A percentile compares a stretch with the other conserved stretches of the same genome.
Evolutionary conservation across 306 rosid genomes (phyloP).

Genomic region (Medicago lupulina): DNA sequence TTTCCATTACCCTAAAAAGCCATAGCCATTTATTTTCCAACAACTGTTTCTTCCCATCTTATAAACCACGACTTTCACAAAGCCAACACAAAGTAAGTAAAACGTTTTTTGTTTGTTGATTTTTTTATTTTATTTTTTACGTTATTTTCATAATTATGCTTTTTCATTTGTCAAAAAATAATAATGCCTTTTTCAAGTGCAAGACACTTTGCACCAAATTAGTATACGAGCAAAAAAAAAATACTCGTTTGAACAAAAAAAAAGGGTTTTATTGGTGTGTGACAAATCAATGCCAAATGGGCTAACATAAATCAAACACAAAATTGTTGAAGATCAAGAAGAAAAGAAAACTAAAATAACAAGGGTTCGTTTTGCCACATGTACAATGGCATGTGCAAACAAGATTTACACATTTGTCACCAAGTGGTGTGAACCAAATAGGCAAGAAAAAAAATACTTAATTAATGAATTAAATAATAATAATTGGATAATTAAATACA

Average conservation of each 20-base stretch:
- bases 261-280: neutral
- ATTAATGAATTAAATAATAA: no score
- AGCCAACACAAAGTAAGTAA: no score
- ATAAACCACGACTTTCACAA: neutral
- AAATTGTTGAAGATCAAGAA: neutral
- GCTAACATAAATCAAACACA: neutral
- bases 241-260: neutral
- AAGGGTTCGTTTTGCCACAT: no score
- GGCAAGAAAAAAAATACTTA: no score
- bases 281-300: neutral
- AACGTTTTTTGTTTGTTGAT: neutral
- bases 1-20: neutral
- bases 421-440: no score
- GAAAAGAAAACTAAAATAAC: no score
- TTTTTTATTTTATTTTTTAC: no score
- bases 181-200: neutral
- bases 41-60: conserved; percentile 4
- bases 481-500: no score
- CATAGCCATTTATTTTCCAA: conserved; percentile 35
- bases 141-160: conserved; percentile 7
- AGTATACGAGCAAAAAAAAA: neutral
- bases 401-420: no score
- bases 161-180: neutral
- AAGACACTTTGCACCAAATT: neutral
- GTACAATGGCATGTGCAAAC: no score